Evolutionary conservation across 2,329 filamentous ascomycete genomes (phyloP).

Genomic region (Stagonosporopsis cucurbitacearum): DNA sequence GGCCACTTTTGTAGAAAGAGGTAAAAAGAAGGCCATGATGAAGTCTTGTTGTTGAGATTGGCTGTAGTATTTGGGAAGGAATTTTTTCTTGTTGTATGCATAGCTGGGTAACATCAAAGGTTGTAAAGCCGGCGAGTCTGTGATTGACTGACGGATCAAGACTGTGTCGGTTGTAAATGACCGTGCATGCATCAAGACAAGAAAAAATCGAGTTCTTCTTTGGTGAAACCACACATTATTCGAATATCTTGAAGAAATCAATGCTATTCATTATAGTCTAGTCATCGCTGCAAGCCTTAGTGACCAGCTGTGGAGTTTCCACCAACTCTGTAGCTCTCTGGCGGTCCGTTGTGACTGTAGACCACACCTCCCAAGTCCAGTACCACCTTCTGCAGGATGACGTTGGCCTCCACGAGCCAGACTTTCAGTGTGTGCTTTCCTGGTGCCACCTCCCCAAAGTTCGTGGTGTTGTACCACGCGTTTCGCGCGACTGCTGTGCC

Average conservation of each 20-base stretch:
- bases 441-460: constrained; percentile 37
- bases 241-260: neutral
- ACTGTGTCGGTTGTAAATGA: neutral
- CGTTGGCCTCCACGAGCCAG: constrained; percentile 55
- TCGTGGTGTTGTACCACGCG: constrained; percentile 58
- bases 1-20: constrained; percentile 37
- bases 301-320: constrained; percentile 9
- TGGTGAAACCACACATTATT: neutral
- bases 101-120: neutral
- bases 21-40: neutral
- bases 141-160: neutral
- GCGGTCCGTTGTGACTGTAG: constrained; percentile 45
- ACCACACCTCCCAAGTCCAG: constrained; percentile 45
- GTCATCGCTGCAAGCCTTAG: neutral
- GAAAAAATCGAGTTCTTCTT: no score
- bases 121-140: neutral
- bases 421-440: constrained; percentile 54
- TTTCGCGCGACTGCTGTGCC: constrained; percentile 57
- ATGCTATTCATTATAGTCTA: neutral
- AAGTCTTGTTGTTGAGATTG: neutral
- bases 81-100: neutral
- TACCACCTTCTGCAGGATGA: constrained; percentile 48
- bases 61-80: neutral
- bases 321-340: constrained; percentile 48
- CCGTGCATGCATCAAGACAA: neutral